phyloP scores from a whole-genome alignment of 1,139 yeast species.

The Yamadazyma taylorii region DNA sequence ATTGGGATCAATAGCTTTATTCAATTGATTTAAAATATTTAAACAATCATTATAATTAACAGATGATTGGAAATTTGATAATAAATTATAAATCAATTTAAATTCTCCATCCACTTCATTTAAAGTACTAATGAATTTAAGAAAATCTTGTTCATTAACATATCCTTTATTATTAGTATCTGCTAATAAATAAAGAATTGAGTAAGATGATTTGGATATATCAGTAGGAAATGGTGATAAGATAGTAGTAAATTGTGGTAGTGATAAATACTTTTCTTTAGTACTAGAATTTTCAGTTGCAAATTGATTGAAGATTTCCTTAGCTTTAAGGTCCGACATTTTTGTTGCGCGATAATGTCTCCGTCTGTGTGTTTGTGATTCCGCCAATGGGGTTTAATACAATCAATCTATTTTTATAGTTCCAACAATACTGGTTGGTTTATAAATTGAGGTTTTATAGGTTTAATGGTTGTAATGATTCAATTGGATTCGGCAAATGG shows the following conservation, averaged over 20 bases:
- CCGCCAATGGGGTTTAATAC: no score
- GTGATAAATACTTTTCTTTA: slow-evolving; percentile 27
- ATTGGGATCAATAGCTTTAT: slow-evolving; percentile 41
- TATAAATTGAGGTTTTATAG: no score
- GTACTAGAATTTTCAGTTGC: slow-evolving; percentile 28
- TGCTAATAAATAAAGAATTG: slow-evolving; percentile 62
- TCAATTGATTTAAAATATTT: slow-evolving; percentile 36
- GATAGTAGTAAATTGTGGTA: slow-evolving; percentile 40
- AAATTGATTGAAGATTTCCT: slow-evolving; percentile 43
- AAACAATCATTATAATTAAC: slow-evolving; percentile 42
- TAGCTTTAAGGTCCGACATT: slow-evolving; percentile 32
- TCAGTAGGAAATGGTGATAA: slow-evolving; percentile 46
- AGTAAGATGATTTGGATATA: slow-evolving; percentile 39
- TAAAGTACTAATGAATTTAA: slow-evolving; percentile 54
- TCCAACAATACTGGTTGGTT: no score
- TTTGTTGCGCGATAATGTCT: slow-evolving; percentile 6
- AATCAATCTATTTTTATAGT: no score
- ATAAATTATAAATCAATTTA: slow-evolving; percentile 47
- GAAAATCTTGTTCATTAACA: slow-evolving; percentile 59
- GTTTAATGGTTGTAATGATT: no score
- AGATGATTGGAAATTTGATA: slow-evolving; percentile 22
- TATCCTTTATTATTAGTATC: slow-evolving; percentile 65
- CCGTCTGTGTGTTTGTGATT: no score
- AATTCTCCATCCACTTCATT: slow-evolving; percentile 59
- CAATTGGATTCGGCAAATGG: no score